These are phyloP conservation scores for Linnemannia elongata DNA, from an alignment of 192 early-diverging fungal species.

Conservation along the genomic window DNA sequence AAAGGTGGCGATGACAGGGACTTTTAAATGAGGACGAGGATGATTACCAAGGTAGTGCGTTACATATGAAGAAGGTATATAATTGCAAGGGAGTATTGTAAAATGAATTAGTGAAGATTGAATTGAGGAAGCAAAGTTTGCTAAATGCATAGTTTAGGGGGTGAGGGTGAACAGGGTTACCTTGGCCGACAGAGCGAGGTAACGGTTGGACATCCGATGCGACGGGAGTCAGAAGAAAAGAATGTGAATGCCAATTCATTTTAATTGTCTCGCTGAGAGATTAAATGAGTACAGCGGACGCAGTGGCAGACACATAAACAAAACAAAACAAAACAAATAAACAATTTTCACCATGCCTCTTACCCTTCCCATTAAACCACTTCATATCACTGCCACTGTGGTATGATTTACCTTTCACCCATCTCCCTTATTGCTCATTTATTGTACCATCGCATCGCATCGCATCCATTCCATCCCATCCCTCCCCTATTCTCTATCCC, in stretches of 20 bases:
- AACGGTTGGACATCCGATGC: not conserved
- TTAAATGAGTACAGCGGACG: too few relatives aligned
- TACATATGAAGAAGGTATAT: not conserved
- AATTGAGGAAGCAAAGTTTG: not conserved
- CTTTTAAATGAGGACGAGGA: not conserved
- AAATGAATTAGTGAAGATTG: not conserved
- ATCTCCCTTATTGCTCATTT: not conserved
- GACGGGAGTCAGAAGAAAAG: not conserved
- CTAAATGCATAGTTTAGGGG: constrained; percentile 8
- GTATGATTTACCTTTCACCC: not conserved
- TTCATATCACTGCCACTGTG: not conserved
- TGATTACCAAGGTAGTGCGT: not conserved
- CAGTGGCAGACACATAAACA: too few relatives aligned
- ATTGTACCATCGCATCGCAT: not conserved
- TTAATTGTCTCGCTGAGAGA: too few relatives aligned
- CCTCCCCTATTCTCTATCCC: not conserved
- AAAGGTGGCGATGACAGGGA: not conserved
- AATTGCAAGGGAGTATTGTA: not conserved
- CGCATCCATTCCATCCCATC: not conserved
- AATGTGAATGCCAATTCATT: too few relatives aligned
- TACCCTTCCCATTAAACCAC: too few relatives aligned
- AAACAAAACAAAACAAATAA: too few relatives aligned
- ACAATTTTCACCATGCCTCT: too few relatives aligned
- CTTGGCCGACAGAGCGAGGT: not conserved
- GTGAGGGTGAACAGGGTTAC: not conserved